These are phyloP conservation scores for Fusarium newnesense DNA, from an alignment of 2,329 filamentous ascomycete species.

Conservation along the genomic window DNA sequence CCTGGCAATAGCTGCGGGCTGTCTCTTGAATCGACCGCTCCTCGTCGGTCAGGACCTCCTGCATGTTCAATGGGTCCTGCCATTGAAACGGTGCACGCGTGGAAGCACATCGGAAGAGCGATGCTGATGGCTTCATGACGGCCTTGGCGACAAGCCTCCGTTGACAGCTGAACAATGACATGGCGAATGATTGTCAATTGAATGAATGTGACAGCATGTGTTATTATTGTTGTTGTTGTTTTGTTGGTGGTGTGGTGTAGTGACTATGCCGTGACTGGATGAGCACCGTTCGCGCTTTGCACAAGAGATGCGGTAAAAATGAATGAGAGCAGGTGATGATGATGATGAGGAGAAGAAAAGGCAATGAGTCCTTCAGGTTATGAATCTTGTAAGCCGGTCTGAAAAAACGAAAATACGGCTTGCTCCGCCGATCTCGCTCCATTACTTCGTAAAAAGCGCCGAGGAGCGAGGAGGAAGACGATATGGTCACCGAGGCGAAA, in stretches of 20 bases:
- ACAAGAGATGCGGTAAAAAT: neutral
- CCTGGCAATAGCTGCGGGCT: neutral
- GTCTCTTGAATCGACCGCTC: neutral
- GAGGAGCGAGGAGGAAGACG: neutral
- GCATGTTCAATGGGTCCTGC: neutral
- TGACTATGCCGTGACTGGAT: neutral
- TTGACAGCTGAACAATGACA: neutral
- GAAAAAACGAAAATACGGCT: neutral
- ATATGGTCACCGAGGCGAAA: neutral
- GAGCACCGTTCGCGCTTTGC: neutral
- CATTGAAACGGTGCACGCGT: neutral
- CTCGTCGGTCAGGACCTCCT: neutral
- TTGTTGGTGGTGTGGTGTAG: neutral
- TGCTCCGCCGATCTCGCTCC: neutral
- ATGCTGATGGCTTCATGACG: neutral
- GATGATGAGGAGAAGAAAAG: neutral
- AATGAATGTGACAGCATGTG: neutral
- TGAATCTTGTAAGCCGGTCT: neutral
- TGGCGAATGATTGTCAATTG: neutral
- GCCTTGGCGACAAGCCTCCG: neutral
- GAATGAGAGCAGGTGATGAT: neutral
- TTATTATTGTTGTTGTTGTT: no score
- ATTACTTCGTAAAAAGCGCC: neutral
- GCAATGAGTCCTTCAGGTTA: neutral
- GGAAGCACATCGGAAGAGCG: neutral